Base-by-base conservation (phyloP, 2,329 filamentous ascomycete genomes). In the Thelonectria rubi region DNA sequence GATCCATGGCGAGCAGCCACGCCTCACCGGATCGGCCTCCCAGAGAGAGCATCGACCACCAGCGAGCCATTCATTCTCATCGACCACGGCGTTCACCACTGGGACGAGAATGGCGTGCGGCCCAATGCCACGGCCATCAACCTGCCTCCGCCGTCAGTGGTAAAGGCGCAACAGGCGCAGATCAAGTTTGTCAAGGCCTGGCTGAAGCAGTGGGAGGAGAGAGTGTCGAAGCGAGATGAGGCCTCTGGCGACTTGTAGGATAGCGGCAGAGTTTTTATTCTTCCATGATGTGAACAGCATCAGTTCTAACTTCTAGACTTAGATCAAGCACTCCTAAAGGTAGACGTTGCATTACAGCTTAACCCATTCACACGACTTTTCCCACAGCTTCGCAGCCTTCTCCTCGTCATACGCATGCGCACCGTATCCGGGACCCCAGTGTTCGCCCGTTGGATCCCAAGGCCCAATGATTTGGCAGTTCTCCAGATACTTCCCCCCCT, bases 1-100 rank as follows among this genome's bases (percentile, higher is more conserved):
- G 93, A 96, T 72, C 92, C 92, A 0, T 97, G 93, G 93, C 85
- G 89, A 17, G 86, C 87, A 0, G 91, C 90, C 0, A 91, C 89
- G 0, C 87, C 90, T 1, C 88, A 94, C 51, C 88, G 88, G 0
- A 84, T 87, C n/a, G 84, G 81, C 1, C 83, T 87, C 0, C 80
- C 82, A 0, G 77, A 80, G 30, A 81, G 91, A 18, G 76, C 79
- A 14, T 90, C 84, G 46, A 91, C 90, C 0, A 77, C 80, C 0
- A 83, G 81, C 49, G 84, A 93, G 78, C 92, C 92, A 0, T 91
- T 89, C 65, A 82, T 92, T n/a, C 73, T 94, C 47, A 92, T 96
- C 47, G 79, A 82, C 3, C 84, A 84, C n/a, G 91, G 86, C 0
- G 91, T 94, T 18, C 92, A 96, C 75, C 91, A 94, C 73, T 95